These are phyloP conservation scores for Caryopteris hybrid DNA, from an alignment of 305 asterid species.

Conservation along the genomic window DNA sequence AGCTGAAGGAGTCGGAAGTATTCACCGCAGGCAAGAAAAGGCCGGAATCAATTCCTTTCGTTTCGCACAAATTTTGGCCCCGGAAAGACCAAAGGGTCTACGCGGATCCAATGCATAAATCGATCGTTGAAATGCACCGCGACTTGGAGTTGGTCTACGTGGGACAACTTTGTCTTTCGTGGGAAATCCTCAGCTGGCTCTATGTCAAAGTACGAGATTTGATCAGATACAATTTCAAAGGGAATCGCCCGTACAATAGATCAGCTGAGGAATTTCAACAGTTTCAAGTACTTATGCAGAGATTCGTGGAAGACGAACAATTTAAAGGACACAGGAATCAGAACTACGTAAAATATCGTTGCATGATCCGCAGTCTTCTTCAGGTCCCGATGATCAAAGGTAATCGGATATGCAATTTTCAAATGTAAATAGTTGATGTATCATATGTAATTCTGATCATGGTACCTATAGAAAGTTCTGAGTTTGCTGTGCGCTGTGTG, in stretches of 20 bases:
- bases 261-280: slow-evolving; percentile 69
- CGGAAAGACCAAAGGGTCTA: slow-evolving; percentile 46
- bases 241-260: slow-evolving; percentile 50
- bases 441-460: background rate
- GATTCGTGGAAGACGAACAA: slow-evolving; percentile 76
- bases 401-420: background rate
- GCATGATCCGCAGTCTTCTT: slow-evolving; percentile 53
- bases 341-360: slow-evolving; percentile 47
- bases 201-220: slow-evolving; percentile 44
- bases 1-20: slow-evolving; percentile 56
- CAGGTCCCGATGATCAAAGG: slow-evolving; percentile 78
- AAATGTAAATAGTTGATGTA: slow-evolving; percentile 24
- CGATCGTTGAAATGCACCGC: slow-evolving; percentile 39
- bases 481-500: background rate
- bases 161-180: slow-evolving; percentile 76
- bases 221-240: slow-evolving; percentile 30
- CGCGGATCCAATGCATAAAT: slow-evolving; percentile 62
- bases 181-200: slow-evolving; percentile 80
- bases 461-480: background rate
- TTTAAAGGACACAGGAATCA: slow-evolving; percentile 66
- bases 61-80: slow-evolving; percentile 35
- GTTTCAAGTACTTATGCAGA: slow-evolving; percentile 72
- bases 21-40: slow-evolving; percentile 34
- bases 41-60: slow-evolving; percentile 16
- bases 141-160: slow-evolving; percentile 73